These are phyloP conservation scores for Rhizophagus clarus DNA, from an alignment of 192 early-diverging fungal species.

Conservation along the genomic window DNA sequence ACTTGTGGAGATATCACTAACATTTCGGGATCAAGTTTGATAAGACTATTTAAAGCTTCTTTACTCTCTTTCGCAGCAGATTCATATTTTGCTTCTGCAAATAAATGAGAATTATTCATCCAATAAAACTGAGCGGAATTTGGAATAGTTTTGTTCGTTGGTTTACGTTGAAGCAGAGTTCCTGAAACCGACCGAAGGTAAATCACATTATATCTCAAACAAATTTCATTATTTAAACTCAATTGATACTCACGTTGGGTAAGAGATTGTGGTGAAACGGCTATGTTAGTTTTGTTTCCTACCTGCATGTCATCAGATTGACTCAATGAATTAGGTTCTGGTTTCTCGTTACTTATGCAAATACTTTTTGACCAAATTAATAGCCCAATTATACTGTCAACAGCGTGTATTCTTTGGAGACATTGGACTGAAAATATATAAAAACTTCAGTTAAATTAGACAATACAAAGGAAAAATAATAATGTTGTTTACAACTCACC, in stretches of 20 bases:
- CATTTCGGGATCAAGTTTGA: constrained; percentile 15
- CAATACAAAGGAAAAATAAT: background rate
- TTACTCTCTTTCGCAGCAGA: constrained; percentile 2
- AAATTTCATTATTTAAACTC: background rate
- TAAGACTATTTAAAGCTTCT: background rate
- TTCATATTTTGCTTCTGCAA: constrained; percentile 26
- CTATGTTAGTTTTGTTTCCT: background rate
- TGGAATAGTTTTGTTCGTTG: background rate
- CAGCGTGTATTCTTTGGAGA: constrained; percentile 29
- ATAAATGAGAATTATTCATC: constrained; percentile 7
- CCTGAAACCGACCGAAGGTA: background rate
- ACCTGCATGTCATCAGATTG: background rate
- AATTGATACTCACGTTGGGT: background rate
- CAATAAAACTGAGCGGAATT: constrained; percentile 1
- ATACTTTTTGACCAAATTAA: constrained; percentile 41
- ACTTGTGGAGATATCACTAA: background rate
- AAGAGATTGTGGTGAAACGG: background rate
- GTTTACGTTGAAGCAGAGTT: background rate
- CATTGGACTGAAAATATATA: constrained; percentile 34
- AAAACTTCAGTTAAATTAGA: background rate
- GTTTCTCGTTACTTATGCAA: background rate
- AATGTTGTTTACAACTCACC: constrained; percentile 31
- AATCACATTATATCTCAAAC: background rate
- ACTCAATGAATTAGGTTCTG: background rate
- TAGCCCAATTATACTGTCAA: constrained; percentile 45